Conservation (phyloP, 495 filamentous ascomycete species). For the Neurospora tetrasperma region DNA sequence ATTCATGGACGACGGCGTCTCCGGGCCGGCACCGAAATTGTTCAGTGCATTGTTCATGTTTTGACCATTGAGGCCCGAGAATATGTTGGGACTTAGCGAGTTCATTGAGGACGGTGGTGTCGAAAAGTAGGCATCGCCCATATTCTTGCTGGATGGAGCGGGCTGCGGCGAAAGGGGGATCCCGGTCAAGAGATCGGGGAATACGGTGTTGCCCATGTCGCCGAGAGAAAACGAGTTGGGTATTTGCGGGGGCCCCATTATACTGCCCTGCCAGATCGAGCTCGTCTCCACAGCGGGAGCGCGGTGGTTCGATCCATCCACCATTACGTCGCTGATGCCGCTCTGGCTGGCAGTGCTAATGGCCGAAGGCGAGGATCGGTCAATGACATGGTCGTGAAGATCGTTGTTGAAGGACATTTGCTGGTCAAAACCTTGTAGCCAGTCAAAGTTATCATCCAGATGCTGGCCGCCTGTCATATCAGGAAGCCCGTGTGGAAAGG, state of each 20-base stretch:
- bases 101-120: conserved; percentile 60
- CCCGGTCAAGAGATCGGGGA: conserved; percentile 49
- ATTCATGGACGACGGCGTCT: conserved; percentile 59
- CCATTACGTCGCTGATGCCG: conserved; percentile 84
- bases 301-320: conserved; percentile 66
- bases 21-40: conserved; percentile 51
- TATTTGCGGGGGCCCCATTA: conserved; percentile 51
- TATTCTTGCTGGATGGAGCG: conserved; percentile 36
- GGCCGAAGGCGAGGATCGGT: conserved; percentile 88
- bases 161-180: conserved; percentile 54
- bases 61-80: conserved; percentile 42
- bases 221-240: conserved; percentile 50
- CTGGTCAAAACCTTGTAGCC: conserved; percentile 76
- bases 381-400: conserved; percentile 65
- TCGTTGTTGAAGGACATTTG: conserved; percentile 58
- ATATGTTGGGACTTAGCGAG: conserved; percentile 42
- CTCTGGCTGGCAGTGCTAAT: conserved; percentile 89
- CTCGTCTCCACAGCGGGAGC: conserved; percentile 33
- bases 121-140: conserved; percentile 46
- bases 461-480: conserved; percentile 46
- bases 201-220: conserved; percentile 43
- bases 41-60: conserved; percentile 44
- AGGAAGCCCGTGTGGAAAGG: conserved; percentile 56
- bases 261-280: conserved; percentile 56
- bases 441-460: conserved; percentile 71